Base-by-base conservation (phyloP, 2,329 filamentous ascomycete species). In the Clonostachys byssicola region DNA sequence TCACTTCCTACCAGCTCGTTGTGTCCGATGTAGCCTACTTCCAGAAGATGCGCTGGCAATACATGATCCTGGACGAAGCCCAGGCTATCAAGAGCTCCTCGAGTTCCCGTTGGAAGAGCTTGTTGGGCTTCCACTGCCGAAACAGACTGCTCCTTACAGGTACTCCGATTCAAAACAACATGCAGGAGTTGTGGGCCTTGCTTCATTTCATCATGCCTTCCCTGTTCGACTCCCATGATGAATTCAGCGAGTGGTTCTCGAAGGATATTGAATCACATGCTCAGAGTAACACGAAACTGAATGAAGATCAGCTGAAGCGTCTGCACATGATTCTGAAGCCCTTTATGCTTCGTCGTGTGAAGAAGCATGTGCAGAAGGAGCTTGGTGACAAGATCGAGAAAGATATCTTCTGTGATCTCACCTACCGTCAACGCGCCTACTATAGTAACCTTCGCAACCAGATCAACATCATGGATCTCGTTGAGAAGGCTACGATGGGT, bases 181-280 rank as follows among this genome's bases (percentile, higher is more conserved):
- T 99, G 94, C 94, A 97, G 68, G 92, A 99, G 69, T 71, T 99
- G 49, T 99, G 94, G 94, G 94, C 94, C 33, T 71, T 99, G 55
- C 78, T 99, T 17, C 94, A 99, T 77, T 99, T 99, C 73, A 97
- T 97, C 72, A 97, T 99, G 94, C 94, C 94, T n/a, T 96, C 89
- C 40, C 77, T 99, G 45, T 99, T 99, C 68, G 94, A 94, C 66
- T 92, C 88, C 1, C 89, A 94, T 67, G 89, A 95, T 61, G 89
- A 94, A 60, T 95, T 95, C 62, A 92, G 88, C 70, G 89, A 94
- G 58, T 95, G 89, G 89, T 95, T 95, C 65, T 92, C 88, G 46
- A 94, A 94, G 70, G 89, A 94, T 56, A 99, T 99, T 52, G 94
- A 99, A 68, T 97, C 92, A 38, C 94, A 99, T 64, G 94, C 94